phyloP scores from a whole-genome alignment of 1,284 basidiomycete genomes.

The Kalmanozyma brasiliensis region DNA sequence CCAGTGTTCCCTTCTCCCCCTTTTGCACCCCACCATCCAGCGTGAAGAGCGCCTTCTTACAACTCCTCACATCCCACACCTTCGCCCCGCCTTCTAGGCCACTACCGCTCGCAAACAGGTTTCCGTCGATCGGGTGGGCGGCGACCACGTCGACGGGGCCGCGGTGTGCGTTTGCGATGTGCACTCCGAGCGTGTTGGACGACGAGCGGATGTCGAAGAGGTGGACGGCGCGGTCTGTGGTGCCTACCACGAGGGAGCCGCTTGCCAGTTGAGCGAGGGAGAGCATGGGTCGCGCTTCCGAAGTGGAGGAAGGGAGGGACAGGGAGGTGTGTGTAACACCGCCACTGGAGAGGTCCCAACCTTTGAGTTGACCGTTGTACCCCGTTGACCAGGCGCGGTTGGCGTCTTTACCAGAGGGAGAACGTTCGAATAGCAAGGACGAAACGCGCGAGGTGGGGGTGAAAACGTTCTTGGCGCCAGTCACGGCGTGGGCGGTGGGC shows the following conservation, averaged over 20 bases:
- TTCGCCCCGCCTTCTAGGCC: constrained; percentile 52
- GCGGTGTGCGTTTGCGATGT: constrained; percentile 48
- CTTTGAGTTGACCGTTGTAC: constrained; percentile 60
- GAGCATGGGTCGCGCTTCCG: constrained; percentile 37
- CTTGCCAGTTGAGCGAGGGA: constrained; percentile 46
- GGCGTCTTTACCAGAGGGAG: constrained; percentile 13
- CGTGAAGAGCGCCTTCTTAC: constrained; percentile 62
- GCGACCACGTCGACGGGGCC: constrained; percentile 49
- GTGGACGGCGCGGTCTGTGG: constrained; percentile 58
- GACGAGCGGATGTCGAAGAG: constrained; percentile 58
- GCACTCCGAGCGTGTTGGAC: constrained; percentile 10
- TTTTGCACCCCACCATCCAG: constrained; percentile 19
- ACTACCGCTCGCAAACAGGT: constrained; percentile 53
- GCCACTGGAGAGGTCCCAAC: constrained; percentile 57
- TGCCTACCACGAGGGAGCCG: constrained; percentile 44
- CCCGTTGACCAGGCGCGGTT: constrained; percentile 53
- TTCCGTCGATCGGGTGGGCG: constrained; percentile 44
- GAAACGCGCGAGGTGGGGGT: constrained; percentile 51
- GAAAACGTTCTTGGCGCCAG: constrained; percentile 39
- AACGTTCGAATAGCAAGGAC: constrained; percentile 38
- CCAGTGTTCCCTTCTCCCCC: constrained; percentile 46
- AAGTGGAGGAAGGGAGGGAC: constrained; percentile 13
- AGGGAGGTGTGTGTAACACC: constrained; percentile 29
- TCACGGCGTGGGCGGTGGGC: constrained; percentile 19
- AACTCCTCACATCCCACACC: constrained; percentile 61